Percentiles rank a stretch among this genome's conserved stretches.
Evolutionary conservation across 306 rosid species (phyloP).

Genomic region (Mucuna pruriens): DNA sequence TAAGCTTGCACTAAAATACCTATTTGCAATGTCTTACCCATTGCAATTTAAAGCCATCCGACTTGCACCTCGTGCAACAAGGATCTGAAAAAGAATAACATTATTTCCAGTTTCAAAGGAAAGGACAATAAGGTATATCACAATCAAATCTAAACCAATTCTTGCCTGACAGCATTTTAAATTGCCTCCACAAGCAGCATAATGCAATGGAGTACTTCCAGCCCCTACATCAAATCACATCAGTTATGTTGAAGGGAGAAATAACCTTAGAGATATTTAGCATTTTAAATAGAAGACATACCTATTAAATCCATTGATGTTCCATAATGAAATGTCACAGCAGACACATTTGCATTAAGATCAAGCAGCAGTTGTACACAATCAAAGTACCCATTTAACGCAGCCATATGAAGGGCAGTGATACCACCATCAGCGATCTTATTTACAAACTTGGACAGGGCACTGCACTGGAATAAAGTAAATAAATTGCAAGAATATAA

Average conservation of each 20-base stretch:
- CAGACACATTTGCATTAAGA: constrained; percentile 75
- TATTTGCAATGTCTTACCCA: constrained; percentile 60
- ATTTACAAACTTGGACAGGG: constrained; percentile 88
- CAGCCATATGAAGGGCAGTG: constrained; percentile 96
- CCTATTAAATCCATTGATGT: constrained; percentile 98
- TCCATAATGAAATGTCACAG: constrained; percentile 89
- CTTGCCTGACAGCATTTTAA: constrained; percentile 98
- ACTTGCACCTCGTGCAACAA: constrained; percentile 90
- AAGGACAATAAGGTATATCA: constrained; percentile 25
- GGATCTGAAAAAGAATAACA: constrained; percentile 62
- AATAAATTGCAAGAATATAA: constrained; percentile 68
- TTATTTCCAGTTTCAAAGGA: constrained; percentile 36
- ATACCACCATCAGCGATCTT: constrained; percentile 94
- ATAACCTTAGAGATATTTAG: constrained; percentile 9
- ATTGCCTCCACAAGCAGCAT: constrained; percentile 99
- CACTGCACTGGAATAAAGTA: constrained; percentile 92
- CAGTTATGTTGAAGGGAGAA: constrained; percentile 7
- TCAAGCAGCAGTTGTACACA: constrained; percentile 89
- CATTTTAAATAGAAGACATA: constrained; percentile 34
- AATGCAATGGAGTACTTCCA: constrained; percentile 96
- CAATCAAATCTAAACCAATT: constrained; percentile 18
- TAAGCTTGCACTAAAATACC: constrained; percentile 4
- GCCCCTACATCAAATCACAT: constrained; percentile 65
- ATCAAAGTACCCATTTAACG: constrained; percentile 85
- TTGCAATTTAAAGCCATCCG: constrained; percentile 87